Base-by-base conservation (phyloP, 169 alveolate genomes). In the Miamiensis avidus region DNA sequence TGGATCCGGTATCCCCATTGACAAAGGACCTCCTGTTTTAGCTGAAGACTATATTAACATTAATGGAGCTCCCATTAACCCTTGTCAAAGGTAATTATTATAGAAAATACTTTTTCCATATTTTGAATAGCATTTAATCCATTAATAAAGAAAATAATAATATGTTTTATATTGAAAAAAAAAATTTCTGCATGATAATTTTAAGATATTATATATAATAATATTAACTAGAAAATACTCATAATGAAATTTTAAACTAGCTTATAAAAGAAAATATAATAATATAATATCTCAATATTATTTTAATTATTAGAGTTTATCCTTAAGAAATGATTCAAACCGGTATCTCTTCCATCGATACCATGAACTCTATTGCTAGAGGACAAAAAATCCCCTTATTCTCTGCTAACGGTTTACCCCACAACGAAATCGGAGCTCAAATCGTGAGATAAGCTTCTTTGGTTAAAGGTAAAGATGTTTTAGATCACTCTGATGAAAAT, bases 341-440 rank as follows among this genome's bases (percentile, higher is more conserved):
- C 25, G 99, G 99, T 65, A 98, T 99, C 82, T 98, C 99, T n/a
- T 99, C 99, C 72, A 98, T 99, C 73, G 99, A 99, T 96, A 98
- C 97, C 83, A 99, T 99, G 99, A 99, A 98, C 96, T 98, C 99
- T 28, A 98, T 99, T 82, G 99, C 99, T 74, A 95, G 99, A 83
- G 99, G 99, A 32, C 99, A 99, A 95, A 99, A 99, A 94, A 98
- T 99, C 86, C 99, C 99, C n/a, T 94, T 99, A 29, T 99, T 99
- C 95, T 98, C 99, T 30, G 99, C 99, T 49, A 99, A 99, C n/a
- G 99, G 99, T 87, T 97, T 99, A 29, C 99, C 99, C 33, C 99
- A 99, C 94, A 99, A 99, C 94, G 99, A 99, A 93, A 99, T 99
- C 75, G 99, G 99, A 74, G 99, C 99, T 29, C 99, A 99, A 93